Percentiles rank a stretch among this genome's conserved stretches.
Conservation (phyloP, 192 early-diverging fungal species). For the Backusella circina region DNA sequence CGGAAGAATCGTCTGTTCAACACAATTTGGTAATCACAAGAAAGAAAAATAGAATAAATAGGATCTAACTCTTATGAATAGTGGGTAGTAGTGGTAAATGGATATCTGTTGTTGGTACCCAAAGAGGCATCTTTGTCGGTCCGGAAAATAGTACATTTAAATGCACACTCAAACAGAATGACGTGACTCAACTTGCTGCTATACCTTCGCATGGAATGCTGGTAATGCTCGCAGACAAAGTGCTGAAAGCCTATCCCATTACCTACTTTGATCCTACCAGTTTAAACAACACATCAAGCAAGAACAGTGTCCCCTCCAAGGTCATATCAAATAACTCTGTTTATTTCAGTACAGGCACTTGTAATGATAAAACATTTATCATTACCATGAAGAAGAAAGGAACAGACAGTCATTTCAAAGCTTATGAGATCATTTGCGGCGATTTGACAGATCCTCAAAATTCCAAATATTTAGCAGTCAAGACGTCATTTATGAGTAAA, state of each 20-base stretch:
- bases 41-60: not conserved
- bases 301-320: not conserved
- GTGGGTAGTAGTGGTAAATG: conserved; percentile 34
- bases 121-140: conserved; percentile 67
- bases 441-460: conserved; percentile 25
- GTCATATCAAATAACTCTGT: conserved; percentile 38
- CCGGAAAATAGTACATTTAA: not conserved
- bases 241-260: conserved; percentile 64
- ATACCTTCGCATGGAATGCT: conserved; percentile 3
- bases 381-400: conserved; percentile 30
- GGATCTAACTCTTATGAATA: not conserved
- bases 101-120: conserved; percentile 75
- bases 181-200: not conserved
- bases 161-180: not conserved
- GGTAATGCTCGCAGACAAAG: conserved; percentile 37
- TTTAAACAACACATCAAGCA: not conserved
- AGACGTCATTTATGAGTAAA: conserved; percentile 19
- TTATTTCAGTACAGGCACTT: conserved; percentile 73
- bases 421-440: conserved; percentile 24
- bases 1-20: conserved; percentile 51
- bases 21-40: conserved; percentile 40
- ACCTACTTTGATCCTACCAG: conserved; percentile 53
- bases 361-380: conserved; percentile 53
- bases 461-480: conserved; percentile 1
- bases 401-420: conserved; percentile 33